Percentiles rank a stretch among this genome's conserved stretches.
These are phyloP conservation scores for Barnettozyma sucrosica DNA, from an alignment of 805 yeast species.

Conservation along the genomic window DNA sequence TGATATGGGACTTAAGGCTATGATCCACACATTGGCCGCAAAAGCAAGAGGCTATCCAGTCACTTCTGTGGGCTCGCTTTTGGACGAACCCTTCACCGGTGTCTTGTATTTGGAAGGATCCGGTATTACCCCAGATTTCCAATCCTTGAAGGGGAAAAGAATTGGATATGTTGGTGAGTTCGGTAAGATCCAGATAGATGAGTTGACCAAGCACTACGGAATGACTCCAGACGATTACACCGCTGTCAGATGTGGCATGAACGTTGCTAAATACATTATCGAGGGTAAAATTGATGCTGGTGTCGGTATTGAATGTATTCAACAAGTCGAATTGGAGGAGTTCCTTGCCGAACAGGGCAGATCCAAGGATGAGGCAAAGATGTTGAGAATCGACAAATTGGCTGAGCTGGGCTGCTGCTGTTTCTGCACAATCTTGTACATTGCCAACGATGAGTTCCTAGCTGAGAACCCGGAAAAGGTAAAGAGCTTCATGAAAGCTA, in stretches of 20 bases:
- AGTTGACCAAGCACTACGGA: conserved; percentile 48
- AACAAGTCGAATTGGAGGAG: conserved; percentile 52
- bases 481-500: conserved; percentile 38
- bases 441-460: conserved; percentile 45
- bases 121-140: conserved; percentile 47
- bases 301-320: conserved; percentile 54
- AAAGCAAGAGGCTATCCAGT: conserved; percentile 54
- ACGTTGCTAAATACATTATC: conserved; percentile 49
- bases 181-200: conserved; percentile 54
- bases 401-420: conserved; percentile 57
- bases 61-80: conserved; percentile 47
- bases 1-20: conserved; percentile 55
- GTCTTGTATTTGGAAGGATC: conserved; percentile 44
- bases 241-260: conserved; percentile 56
- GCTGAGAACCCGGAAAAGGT: conserved; percentile 42
- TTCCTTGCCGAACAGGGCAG: conserved; percentile 39
- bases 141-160: conserved; percentile 44
- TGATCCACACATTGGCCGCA: conserved; percentile 56
- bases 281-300: conserved; percentile 54
- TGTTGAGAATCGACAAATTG: conserved; percentile 50
- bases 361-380: conserved; percentile 41
- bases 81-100: conserved; percentile 56
- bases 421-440: conserved; percentile 51
- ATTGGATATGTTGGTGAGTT: conserved; percentile 57
- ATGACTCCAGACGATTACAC: conserved; percentile 51